Conservation (phyloP, 768 basidiomycete genomes). For the Calocera cornea region DNA sequence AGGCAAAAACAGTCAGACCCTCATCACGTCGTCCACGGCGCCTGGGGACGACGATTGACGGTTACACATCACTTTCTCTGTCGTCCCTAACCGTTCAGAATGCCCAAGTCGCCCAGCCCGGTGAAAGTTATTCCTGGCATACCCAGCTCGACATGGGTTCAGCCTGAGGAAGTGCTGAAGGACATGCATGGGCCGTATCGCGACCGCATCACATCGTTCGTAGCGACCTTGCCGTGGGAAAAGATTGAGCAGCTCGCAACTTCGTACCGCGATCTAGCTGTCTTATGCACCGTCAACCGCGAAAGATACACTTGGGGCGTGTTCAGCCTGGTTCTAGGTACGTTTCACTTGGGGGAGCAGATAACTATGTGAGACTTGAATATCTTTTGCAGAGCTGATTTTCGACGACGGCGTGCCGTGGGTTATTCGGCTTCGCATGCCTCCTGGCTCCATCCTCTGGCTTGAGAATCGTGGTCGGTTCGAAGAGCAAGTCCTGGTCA, state of each 20-base stretch:
- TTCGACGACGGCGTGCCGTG: background rate
- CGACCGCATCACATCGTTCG: background rate
- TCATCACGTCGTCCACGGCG: no score
- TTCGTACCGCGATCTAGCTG: background rate
- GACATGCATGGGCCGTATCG: background rate
- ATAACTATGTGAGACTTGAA: background rate
- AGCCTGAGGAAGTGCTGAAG: background rate
- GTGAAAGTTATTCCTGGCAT: background rate
- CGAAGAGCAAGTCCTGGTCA: background rate
- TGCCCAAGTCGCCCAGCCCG: background rate
- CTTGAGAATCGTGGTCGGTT: background rate
- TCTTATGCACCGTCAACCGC: background rate
- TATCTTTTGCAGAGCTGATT: background rate
- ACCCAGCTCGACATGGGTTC: background rate
- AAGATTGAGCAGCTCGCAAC: background rate
- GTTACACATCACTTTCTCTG: background rate
- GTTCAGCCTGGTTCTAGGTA: background rate
- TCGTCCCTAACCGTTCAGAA: background rate
- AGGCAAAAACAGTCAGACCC: no score
- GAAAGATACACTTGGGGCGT: background rate
- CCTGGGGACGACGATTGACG: no score
- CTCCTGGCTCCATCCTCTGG: background rate
- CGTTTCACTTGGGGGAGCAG: background rate
- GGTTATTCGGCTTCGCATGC: background rate
- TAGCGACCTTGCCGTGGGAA: background rate